These are phyloP conservation scores for Bryopsis sp. DNA, from an alignment of 139 green algal genomes.

Conservation along the genomic window DNA sequence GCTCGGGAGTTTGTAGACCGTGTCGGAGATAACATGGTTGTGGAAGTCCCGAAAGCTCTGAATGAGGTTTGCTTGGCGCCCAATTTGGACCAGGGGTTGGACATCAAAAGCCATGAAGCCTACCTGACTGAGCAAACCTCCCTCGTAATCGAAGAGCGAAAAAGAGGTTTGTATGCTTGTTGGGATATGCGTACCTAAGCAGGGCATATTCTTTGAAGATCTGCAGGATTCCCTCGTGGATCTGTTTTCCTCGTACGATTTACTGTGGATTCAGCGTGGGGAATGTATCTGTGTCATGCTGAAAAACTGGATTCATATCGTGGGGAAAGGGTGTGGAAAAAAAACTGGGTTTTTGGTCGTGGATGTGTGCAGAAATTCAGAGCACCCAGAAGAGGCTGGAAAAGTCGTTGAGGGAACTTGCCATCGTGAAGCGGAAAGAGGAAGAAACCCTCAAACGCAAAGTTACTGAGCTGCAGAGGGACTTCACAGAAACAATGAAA, in stretches of 20 bases:
- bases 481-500: background rate
- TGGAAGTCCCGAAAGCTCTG: background rate
- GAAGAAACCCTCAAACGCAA: background rate
- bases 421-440: background rate
- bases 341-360: too few relatives aligned
- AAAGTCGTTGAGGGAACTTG: background rate
- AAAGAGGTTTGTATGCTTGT: too few relatives aligned
- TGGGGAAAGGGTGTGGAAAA: background rate
- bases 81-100: background rate
- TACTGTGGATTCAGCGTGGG: too few relatives aligned
- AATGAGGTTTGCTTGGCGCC: background rate
- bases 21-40: background rate
- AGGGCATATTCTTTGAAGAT: too few relatives aligned
- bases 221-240: too few relatives aligned
- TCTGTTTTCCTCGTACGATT: too few relatives aligned
- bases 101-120: background rate
- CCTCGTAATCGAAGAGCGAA: conserved; percentile 3
- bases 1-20: background rate
- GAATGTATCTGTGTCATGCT: too few relatives aligned
- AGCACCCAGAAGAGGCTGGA: background rate
- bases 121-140: background rate
- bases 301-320: background rate
- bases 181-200: too few relatives aligned
- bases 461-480: background rate
- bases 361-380: background rate